These are phyloP conservation scores for Voacanga thouarsii DNA, from an alignment of 257 asterid genomes.

Conservation along the genomic window DNA sequence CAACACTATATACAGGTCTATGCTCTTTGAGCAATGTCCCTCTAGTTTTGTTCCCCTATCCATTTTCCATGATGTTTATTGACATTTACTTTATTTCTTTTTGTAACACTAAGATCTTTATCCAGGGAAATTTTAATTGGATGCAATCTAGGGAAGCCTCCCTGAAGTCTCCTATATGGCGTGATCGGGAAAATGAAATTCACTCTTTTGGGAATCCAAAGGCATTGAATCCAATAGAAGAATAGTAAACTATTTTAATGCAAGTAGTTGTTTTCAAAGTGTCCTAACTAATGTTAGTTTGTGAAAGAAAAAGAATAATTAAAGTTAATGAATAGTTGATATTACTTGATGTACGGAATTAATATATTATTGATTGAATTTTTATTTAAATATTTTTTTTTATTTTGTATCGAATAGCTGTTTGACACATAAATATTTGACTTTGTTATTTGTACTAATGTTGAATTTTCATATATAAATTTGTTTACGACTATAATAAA, in stretches of 20 bases:
- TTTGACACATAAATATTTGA: background rate
- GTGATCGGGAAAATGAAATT: slow-evolving; percentile 91
- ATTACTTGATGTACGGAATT: background rate
- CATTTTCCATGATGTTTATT: slow-evolving; percentile 1
- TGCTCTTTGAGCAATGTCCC: slow-evolving; percentile 1
- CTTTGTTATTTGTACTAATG: background rate
- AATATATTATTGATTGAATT: background rate
- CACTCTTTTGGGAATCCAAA: slow-evolving; percentile 94
- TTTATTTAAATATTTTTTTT: background rate
- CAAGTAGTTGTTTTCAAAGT: background rate
- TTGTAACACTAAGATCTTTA: slow-evolving; percentile 21
- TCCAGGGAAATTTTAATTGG: slow-evolving; percentile 98
- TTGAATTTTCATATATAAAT: background rate
- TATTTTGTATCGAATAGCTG: background rate
- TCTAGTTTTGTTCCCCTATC: slow-evolving; percentile 2
- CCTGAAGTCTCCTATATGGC: slow-evolving; percentile 93
- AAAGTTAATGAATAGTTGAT: background rate
- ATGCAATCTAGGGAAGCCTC: slow-evolving; percentile 98
- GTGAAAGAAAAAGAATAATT: background rate
- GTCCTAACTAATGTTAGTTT: background rate
- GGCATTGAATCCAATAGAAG: slow-evolving; percentile 70
- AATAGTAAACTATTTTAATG: background rate
- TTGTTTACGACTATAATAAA: background rate
- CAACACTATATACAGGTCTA: slow-evolving; percentile 95
- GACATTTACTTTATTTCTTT: slow-evolving; percentile 18